Evolutionary conservation across 2,329 filamentous ascomycete species (phyloP).

Genomic region (Ilyonectria robusta): DNA sequence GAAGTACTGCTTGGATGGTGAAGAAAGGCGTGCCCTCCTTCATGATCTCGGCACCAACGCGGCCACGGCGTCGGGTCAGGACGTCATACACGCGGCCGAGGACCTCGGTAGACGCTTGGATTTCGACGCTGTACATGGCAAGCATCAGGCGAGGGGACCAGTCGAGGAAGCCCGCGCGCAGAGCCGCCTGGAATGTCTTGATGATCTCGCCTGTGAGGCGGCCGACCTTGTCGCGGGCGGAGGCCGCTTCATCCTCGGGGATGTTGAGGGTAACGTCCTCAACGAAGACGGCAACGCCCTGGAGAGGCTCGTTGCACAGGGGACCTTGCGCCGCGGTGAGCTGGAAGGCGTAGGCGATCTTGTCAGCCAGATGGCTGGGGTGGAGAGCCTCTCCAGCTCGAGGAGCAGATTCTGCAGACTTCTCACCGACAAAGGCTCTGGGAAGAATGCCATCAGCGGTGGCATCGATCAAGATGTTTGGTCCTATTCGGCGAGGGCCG

Average conservation of each 20-base stretch:
- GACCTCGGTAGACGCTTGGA: constrained; percentile 96
- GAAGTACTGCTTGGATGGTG: constrained; percentile 89
- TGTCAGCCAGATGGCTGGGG: constrained; percentile 84
- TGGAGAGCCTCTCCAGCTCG: constrained; percentile 66
- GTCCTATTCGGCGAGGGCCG: constrained; percentile 86
- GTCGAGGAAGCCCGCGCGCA: constrained; percentile 89
- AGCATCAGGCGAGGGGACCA: constrained; percentile 96
- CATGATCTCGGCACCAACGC: constrained; percentile 90
- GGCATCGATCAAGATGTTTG: constrained; percentile 90
- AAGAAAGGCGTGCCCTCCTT: constrained; percentile 98
- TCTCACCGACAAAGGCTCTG: constrained; percentile 72
- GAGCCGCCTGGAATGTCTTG: constrained; percentile 87
- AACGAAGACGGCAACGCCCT: constrained; percentile 91
- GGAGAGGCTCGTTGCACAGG: constrained; percentile 91
- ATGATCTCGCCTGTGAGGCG: constrained; percentile 94
- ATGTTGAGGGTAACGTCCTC: constrained; percentile 80
- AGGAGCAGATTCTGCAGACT: constrained; percentile 51
- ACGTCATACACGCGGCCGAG: constrained; percentile 96
- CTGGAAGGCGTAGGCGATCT: constrained; percentile 94
- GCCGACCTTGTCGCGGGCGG: constrained; percentile 77
- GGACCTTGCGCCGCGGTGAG: constrained; percentile 90
- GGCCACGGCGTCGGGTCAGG: constrained; percentile 93
- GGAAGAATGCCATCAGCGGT: constrained; percentile 80
- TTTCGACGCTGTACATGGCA: constrained; percentile 98
- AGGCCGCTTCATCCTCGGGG: constrained; percentile 65